Base-by-base conservation (phyloP, 371 early-diverging fungal species). In the Chytridiales sp. region DNA sequence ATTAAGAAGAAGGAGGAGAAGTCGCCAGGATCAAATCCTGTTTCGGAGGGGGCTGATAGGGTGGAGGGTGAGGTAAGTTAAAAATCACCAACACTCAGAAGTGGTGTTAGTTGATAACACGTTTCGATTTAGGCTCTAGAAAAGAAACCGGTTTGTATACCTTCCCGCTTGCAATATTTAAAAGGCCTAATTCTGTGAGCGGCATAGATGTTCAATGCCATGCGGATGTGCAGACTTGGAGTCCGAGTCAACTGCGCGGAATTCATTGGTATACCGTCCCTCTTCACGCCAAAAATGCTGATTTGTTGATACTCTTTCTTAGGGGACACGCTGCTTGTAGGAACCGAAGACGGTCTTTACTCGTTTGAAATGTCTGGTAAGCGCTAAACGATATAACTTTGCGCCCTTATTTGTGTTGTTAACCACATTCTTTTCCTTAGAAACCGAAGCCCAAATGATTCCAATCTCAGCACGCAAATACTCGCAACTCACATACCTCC, bases 181-280 rank as follows among this genome's bases (percentile, higher is more conserved):
- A n/a, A n/a, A n/a, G n/a, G n/a, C n/a, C n/a, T n/a, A n/a, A n/a
- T n/a, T n/a, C n/a, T n/a, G n/a, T n/a, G n/a, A n/a, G n/a, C n/a
- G n/a, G n/a, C n/a, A n/a, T n/a, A 74, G 73, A 34, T 29, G 3
- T 80, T 82, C 63, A 71, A 67, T 41, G 78, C 82, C 2, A 65
- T 50, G 29, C 36, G 79, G 15, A 49, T 82, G 24, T 82, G 82
- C 51, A 55, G 80, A 26, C 50, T 82, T 47, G 55, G 58, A 5
- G 67, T 76, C n/a, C 24, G 61, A 47, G 70, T 82, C 44, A 75
- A 67, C 47, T 82, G 81, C 40, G 79, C 79, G 4, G 78, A 80
- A 22, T 65, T 64, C 22, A 26, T 75, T 17, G 75, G 76, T 68
- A 59, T n/a, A n/a, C n/a, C n/a, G n/a, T n/a, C n/a, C n/a, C n/a